phyloP scores from a whole-genome alignment of 2,329 filamentous ascomycete genomes.

The Fusarium annulatum region DNA sequence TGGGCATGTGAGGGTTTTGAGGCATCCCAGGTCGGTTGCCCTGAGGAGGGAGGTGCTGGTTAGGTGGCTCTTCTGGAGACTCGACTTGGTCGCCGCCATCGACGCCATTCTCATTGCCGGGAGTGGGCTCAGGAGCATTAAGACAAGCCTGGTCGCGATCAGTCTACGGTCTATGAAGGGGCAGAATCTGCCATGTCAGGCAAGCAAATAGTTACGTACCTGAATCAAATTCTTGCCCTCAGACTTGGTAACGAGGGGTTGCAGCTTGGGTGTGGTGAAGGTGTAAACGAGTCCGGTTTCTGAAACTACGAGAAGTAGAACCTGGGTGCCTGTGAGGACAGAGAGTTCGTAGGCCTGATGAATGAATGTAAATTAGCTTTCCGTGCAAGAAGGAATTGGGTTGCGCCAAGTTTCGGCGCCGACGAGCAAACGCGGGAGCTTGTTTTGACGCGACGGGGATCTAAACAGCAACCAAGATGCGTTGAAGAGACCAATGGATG shows the following conservation, averaged over 20 bases:
- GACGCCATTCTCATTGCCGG: conserved; percentile 83
- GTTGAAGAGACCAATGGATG: not conserved
- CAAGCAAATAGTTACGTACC: conserved; percentile 64
- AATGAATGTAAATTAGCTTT: conserved; percentile 36
- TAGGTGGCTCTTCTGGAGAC: conserved; percentile 88
- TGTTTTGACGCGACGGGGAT: conserved; percentile 21
- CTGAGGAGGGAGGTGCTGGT: conserved; percentile 77
- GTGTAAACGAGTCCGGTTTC: conserved; percentile 98
- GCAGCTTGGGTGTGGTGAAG: conserved; percentile 97
- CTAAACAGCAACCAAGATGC: not conserved
- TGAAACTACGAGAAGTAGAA: conserved; percentile 93
- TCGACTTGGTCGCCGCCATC: conserved; percentile 82
- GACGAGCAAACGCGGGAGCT: not conserved
- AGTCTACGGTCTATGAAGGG: not conserved
- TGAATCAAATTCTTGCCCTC: conserved; percentile 99
- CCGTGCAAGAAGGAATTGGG: not conserved
- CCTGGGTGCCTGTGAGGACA: conserved; percentile 96
- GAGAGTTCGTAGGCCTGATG: conserved; percentile 93
- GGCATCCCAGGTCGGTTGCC: conserved; percentile 72
- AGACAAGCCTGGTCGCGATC: conserved; percentile 79
- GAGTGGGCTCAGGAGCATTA: conserved; percentile 91
- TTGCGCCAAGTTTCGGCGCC: not conserved
- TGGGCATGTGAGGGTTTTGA: conserved; percentile 70
- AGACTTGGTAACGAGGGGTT: conserved; percentile 96
- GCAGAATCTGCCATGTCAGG: not conserved